phyloP scores from a whole-genome alignment of 805 yeast genomes.

The Nakazawaea wyomingensis region DNA sequence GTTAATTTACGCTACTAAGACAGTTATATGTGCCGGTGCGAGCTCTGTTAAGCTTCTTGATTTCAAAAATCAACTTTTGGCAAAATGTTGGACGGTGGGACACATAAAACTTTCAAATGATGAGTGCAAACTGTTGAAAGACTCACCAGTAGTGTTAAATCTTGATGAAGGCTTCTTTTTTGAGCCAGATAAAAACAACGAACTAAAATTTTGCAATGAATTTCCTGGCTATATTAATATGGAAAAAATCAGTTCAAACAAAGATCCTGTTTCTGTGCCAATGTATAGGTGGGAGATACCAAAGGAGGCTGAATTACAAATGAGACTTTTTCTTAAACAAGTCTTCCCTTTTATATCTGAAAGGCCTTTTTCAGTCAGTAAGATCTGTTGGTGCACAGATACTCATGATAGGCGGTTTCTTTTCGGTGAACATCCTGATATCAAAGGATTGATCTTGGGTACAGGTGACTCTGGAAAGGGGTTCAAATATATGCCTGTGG shows the following conservation, averaged over 20 bases:
- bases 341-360: slow-evolving; percentile 27
- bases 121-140: slow-evolving; percentile 26
- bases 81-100: slow-evolving; percentile 37
- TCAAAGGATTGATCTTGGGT: slow-evolving; percentile 23
- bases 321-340: slow-evolving; percentile 28
- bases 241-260: neutral
- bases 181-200: slow-evolving; percentile 32
- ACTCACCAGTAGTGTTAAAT: slow-evolving; percentile 32
- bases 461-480: slow-evolving; percentile 35
- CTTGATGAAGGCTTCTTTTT: slow-evolving; percentile 36
- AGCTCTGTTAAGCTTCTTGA: slow-evolving; percentile 29
- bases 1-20: slow-evolving; percentile 21
- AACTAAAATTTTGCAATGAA: slow-evolving; percentile 34
- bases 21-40: slow-evolving; percentile 36
- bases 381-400: slow-evolving; percentile 34
- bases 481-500: slow-evolving; percentile 30
- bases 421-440: slow-evolving; percentile 26
- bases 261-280: slow-evolving; percentile 23
- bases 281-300: slow-evolving; percentile 26
- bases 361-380: slow-evolving; percentile 24
- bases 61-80: slow-evolving; percentile 30
- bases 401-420: slow-evolving; percentile 29
- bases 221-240: slow-evolving; percentile 32
- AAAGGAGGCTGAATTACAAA: slow-evolving; percentile 25
- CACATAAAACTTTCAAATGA: slow-evolving; percentile 31